Percentiles rank a stretch among this genome's conserved stretches.
Conservation (phyloP, 2,329 filamentous ascomycete species). For the Trichoderma aggressivum region DNA sequence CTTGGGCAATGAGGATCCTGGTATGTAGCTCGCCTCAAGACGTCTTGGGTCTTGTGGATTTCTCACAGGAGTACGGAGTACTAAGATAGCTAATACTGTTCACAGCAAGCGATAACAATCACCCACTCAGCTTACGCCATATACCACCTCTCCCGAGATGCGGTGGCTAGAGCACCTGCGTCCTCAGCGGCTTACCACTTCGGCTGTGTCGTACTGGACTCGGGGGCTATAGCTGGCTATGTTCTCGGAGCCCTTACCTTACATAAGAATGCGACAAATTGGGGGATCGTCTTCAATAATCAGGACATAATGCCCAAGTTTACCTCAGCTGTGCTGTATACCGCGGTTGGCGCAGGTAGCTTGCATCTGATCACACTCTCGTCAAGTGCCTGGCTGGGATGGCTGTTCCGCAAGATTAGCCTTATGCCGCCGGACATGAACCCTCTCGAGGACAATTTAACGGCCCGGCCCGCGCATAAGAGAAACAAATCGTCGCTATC, state of each 20-base stretch:
- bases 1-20: slow-evolving; percentile 73
- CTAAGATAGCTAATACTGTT: slow-evolving; percentile 14
- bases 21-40: slow-evolving; percentile 44
- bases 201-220: slow-evolving; percentile 73
- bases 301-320: slow-evolving; percentile 56
- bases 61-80: neutral
- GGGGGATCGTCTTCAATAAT: slow-evolving; percentile 66
- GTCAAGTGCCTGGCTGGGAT: slow-evolving; percentile 70
- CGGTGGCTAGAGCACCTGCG: slow-evolving; percentile 67
- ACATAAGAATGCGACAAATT: slow-evolving; percentile 46
- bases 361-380: slow-evolving; percentile 68
- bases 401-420: slow-evolving; percentile 79
- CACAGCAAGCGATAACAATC: slow-evolving; percentile 70
- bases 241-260: slow-evolving; percentile 51
- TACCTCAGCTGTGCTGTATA: slow-evolving; percentile 64
- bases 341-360: slow-evolving; percentile 59
- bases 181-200: slow-evolving; percentile 87
- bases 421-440: slow-evolving; percentile 91
- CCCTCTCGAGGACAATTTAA: slow-evolving; percentile 81
- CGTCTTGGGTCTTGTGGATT: neutral
- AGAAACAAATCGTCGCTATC: slow-evolving; percentile 62
- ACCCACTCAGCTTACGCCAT: slow-evolving; percentile 72
- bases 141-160: slow-evolving; percentile 71
- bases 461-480: slow-evolving; percentile 68
- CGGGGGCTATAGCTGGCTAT: slow-evolving; percentile 53